Evolutionary conservation across 306 rosid genomes (phyloP).

Genomic region (Oxytropis ochrocephala): DNA sequence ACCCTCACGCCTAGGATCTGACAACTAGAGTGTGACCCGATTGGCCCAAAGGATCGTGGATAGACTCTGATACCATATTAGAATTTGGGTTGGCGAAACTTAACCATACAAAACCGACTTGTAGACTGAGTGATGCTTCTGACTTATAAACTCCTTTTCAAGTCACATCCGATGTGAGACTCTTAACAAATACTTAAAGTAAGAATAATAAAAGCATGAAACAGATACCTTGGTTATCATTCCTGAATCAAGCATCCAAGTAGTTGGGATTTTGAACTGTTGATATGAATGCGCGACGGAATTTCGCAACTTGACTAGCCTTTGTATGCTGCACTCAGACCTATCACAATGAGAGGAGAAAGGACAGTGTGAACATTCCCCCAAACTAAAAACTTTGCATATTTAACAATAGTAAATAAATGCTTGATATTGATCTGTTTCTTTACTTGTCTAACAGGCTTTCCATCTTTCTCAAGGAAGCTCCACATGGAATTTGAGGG

Average conservation of each 20-base stretch:
- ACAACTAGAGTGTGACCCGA: no score
- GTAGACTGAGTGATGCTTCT: no score
- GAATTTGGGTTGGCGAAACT: no score
- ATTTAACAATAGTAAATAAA: background rate
- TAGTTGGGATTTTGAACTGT: constrained; percentile 56
- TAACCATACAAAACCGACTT: no score
- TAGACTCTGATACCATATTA: no score
- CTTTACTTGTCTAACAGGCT: constrained; percentile 69
- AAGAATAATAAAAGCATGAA: background rate
- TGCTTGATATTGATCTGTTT: background rate
- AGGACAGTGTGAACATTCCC: background rate
- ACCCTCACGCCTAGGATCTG: no score
- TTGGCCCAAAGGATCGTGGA: no score
- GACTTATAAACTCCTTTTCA: no score
- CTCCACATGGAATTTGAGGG: constrained; percentile 52
- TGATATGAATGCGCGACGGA: constrained; percentile 56
- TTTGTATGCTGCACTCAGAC: constrained; percentile 66
- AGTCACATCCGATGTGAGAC: no score
- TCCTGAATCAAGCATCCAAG: constrained; percentile 93
- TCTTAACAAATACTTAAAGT: no score
- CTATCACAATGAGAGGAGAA: constrained; percentile 33
- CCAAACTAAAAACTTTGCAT: background rate
- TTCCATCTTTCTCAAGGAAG: constrained; percentile 78
- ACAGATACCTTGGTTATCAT: constrained; percentile 49
- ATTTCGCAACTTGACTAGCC: constrained; percentile 49